Conservation (phyloP, 2,329 filamentous ascomycete genomes). For the Ophiocordyceps camponoti-floridani region DNA sequence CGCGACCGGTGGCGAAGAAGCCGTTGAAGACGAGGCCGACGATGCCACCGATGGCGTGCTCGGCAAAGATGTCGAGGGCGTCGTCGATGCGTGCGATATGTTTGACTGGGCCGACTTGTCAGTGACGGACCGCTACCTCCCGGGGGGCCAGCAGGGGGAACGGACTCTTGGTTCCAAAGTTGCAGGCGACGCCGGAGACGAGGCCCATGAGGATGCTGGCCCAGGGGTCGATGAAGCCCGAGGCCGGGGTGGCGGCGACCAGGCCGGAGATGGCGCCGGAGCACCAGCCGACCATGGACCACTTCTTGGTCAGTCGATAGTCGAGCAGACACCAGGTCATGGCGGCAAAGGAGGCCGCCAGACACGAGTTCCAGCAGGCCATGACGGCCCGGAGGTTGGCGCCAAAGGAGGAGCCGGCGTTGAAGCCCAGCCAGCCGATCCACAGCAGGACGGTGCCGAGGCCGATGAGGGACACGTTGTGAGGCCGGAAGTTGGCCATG, state of each 20-base stretch:
- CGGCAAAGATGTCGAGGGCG: conserved; percentile 78
- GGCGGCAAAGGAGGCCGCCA: conserved; percentile 65
- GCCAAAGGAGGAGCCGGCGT: conserved; percentile 64
- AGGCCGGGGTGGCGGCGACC: conserved; percentile 71
- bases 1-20: conserved; percentile 47
- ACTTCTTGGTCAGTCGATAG: conserved; percentile 78
- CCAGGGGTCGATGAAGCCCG: conserved; percentile 60
- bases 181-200: conserved; percentile 48
- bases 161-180: conserved; percentile 61
- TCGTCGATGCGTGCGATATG: conserved; percentile 62
- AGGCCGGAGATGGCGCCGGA: conserved; percentile 76
- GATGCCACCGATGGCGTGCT: conserved; percentile 73
- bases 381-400: conserved; percentile 79
- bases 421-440: conserved; percentile 97
- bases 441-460: conserved; percentile 63
- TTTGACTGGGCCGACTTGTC: conserved; percentile 25
- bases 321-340: conserved; percentile 76
- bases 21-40: conserved; percentile 64
- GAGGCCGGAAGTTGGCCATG: conserved; percentile 39
- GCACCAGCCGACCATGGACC: conserved; percentile 87
- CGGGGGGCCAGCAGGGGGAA: no score
- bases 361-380: conserved; percentile 75
- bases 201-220: conserved; percentile 40
- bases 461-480: conserved; percentile 58
- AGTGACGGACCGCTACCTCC: no score